Evolutionary conservation across 1,139 yeast species (phyloP).

Genomic region (Geotrichum carabidarum): DNA sequence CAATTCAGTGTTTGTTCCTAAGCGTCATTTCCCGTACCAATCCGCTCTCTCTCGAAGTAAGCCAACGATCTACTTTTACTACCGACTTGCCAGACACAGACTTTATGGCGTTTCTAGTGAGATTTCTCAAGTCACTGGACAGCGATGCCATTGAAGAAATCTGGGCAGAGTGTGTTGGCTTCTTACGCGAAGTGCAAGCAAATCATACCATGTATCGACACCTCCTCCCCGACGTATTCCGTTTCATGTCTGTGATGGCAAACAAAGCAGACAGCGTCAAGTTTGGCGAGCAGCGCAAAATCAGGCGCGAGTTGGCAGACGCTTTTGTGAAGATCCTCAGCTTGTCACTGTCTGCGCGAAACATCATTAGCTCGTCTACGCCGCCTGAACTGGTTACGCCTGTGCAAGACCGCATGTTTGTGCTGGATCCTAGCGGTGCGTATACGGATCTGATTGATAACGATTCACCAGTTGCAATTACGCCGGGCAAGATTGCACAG

Average conservation of each 20-base stretch:
- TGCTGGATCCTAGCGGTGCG: neutral
- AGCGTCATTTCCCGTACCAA: slow-evolving; percentile 48
- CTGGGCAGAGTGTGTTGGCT: slow-evolving; percentile 54
- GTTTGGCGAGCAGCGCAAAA: slow-evolving; percentile 56
- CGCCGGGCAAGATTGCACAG: slow-evolving; percentile 20
- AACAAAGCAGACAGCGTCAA: slow-evolving; percentile 53
- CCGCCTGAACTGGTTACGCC: neutral
- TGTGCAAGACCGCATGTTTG: neutral
- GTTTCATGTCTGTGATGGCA: slow-evolving; percentile 49
- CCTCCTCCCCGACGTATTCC: slow-evolving; percentile 50
- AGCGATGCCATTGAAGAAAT: slow-evolving; percentile 73
- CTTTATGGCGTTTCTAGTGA: slow-evolving; percentile 49
- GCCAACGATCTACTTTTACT: slow-evolving; percentile 43
- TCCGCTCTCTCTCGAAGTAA: slow-evolving; percentile 33
- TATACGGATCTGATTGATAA: neutral
- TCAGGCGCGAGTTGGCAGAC: slow-evolving; percentile 64
- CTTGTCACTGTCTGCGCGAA: slow-evolving; percentile 37
- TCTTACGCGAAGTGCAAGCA: slow-evolving; percentile 53
- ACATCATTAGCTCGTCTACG: slow-evolving; percentile 2
- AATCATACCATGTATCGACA: slow-evolving; percentile 47
- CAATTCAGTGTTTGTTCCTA: slow-evolving; percentile 62
- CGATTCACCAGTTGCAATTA: neutral
- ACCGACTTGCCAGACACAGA: slow-evolving; percentile 43
- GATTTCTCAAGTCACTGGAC: slow-evolving; percentile 61
- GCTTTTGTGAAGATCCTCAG: slow-evolving; percentile 53